Evolutionary conservation across 176 grass and related monocot genomes (phyloP).

Genomic region (Miscanthus lutarioriparius): DNA sequence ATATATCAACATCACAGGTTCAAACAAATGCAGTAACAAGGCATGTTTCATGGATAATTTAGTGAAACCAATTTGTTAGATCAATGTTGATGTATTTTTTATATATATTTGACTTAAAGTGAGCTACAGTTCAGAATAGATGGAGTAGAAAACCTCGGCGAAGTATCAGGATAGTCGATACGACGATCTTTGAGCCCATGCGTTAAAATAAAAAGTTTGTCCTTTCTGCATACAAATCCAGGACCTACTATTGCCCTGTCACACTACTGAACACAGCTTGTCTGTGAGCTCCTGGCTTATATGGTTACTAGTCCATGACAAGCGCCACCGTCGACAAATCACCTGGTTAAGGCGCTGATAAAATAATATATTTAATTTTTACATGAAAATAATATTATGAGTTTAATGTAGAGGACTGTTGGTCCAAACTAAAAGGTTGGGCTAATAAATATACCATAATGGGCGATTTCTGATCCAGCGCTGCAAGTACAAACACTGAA

Average conservation of each 20-base stretch:
- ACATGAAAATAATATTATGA: no score
- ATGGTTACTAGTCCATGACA: no score
- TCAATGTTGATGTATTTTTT: not conserved
- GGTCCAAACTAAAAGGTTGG: no score
- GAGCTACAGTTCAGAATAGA: not conserved
- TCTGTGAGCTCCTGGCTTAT: constrained; percentile 9
- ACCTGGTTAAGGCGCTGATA: no score
- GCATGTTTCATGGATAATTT: not conserved
- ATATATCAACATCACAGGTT: not conserved
- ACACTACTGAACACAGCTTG: constrained; percentile 5
- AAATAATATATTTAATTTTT: no score
- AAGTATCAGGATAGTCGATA: constrained; percentile 2
- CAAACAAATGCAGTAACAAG: not conserved
- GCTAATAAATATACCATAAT: no score
- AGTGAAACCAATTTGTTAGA: not conserved
- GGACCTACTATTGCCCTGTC: constrained; percentile 16
- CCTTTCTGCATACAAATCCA: constrained; percentile 38
- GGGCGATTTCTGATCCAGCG: no score
- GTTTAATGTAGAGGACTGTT: no score
- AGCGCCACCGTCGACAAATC: no score
- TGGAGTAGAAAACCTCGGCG: not conserved
- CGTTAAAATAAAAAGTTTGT: not conserved
- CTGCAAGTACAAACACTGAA: no score
- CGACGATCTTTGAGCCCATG: not conserved
- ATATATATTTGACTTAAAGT: not conserved